Conservation (phyloP, 176 grass and related monocot species). For the Oryza rufipogon region DNA sequence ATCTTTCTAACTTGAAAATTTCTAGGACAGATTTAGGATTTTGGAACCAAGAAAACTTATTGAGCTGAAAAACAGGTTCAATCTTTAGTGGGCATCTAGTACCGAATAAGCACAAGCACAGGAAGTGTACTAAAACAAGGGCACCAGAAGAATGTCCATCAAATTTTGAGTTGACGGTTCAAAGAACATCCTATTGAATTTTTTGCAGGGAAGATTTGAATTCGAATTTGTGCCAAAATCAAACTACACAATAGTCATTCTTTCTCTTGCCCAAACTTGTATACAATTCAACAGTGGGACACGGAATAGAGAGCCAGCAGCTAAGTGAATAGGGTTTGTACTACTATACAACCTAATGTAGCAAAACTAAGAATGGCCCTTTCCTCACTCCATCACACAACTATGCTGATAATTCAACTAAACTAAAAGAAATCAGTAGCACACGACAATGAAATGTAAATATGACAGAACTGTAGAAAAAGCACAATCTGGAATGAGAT, state of each 20-base stretch:
- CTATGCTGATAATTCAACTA: not conserved
- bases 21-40: not conserved
- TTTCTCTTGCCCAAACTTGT: not conserved
- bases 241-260: not conserved
- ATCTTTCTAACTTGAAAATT: not conserved
- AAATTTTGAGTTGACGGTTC: not conserved
- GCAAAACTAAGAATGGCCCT: not conserved
- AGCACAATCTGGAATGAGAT: not conserved
- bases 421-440: not conserved
- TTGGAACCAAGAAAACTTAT: not conserved
- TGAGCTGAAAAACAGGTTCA: not conserved
- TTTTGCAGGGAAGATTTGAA: not conserved
- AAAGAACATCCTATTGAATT: not conserved
- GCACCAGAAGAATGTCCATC: not conserved
- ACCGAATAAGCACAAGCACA: not conserved
- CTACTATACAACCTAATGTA: not conserved
- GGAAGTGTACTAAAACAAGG: not conserved
- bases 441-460: not conserved
- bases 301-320: not conserved
- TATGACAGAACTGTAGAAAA: not conserved
- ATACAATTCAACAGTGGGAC: not conserved
- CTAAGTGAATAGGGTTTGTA: not conserved
- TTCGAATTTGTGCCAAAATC: not conserved
- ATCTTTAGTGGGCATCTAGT: not conserved
- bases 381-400: not conserved